Base-by-base conservation (phyloP, 2,329 filamentous ascomycete species). In the Blumeriella jaapii region DNA sequence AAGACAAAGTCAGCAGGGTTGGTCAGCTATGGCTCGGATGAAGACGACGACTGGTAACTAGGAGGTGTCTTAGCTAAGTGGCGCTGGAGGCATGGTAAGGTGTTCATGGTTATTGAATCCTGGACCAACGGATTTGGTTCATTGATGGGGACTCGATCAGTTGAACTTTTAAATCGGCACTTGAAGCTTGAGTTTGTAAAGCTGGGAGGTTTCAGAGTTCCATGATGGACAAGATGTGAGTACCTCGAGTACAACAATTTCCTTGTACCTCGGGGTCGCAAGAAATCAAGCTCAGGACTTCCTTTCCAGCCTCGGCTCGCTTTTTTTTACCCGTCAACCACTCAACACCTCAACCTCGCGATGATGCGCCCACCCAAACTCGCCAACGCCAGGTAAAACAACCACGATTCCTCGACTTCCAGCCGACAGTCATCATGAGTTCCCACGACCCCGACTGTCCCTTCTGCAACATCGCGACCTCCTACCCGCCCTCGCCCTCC, bases 401-500 rank as follows among this genome's bases (percentile, higher is more conserved):
- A n/a, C n/a, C n/a, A n/a, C n/a, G n/a, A n/a, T n/a, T n/a, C n/a
- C n/a, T n/a, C n/a, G n/a, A n/a, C n/a, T n/a, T n/a, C n/a, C n/a
- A n/a, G n/a, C n/a, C n/a, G n/a, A 24, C 25, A 27, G 12, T 12
- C 25, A 6, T 14, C 25, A 11, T 17, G 28, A 15, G 8, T 10
- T 30, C 12, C 8, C 7, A 17, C 14, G n/a, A n/a, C 22, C 4
- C 22, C 22, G 22, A 24, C 22, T 81, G 76, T 46, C 71, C 76
- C 6, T 81, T 81, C 55, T 81, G 76, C 63, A 58, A 56, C 42
- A 80, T 81, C 48, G 61, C 67, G 15, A 42, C 55, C 17, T 48
- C 60, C 37, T 76, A 70, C 52, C 42, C 59, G 1, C 60, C 71
- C 2, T 38, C 43, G 5, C 16, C 31, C 8, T 37, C 39, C 69